Percentiles rank a stretch among this genome's conserved stretches.
Evolutionary conservation across 306 rosid genomes (phyloP).

Genomic region (Cajanus cajan): DNA sequence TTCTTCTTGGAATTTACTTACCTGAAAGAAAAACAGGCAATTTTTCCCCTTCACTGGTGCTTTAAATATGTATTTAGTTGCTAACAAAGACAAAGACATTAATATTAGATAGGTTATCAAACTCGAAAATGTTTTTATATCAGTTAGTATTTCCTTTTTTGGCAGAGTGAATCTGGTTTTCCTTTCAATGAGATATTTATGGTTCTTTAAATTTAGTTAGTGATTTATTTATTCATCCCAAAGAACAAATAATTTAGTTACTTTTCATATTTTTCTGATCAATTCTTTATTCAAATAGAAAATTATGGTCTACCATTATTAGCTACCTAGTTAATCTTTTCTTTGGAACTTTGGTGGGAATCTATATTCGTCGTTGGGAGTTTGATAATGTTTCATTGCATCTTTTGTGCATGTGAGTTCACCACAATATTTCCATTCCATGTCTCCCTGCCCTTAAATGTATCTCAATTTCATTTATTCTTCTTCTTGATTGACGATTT

Average conservation of each 20-base stretch:
- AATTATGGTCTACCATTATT: slow-evolving; percentile 3
- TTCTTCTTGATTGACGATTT: slow-evolving; percentile 32
- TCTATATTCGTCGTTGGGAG: not conserved
- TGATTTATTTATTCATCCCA: not conserved
- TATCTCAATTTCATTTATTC: slow-evolving; percentile 7
- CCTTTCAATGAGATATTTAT: not conserved
- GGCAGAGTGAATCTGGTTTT: not conserved
- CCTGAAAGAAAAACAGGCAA: not conserved
- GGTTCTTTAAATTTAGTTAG: not conserved
- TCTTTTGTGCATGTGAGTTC: not conserved
- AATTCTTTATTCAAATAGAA: not conserved
- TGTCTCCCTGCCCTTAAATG: not conserved
- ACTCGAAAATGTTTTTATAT: not conserved
- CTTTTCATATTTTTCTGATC: not conserved
- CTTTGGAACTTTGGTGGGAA: slow-evolving; percentile 3
- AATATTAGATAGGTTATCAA: not conserved
- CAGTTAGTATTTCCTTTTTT: not conserved
- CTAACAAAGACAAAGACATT: too few species aligned
- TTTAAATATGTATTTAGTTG: not conserved
- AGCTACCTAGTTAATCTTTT: slow-evolving; percentile 15
- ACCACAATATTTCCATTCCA: not conserved
- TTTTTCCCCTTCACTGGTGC: not conserved
- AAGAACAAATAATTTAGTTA: not conserved
- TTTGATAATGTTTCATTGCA: slow-evolving; percentile 26
- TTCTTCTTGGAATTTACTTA: not conserved